Evolutionary conservation across 148 eudicot genomes (phyloP), one percentile per base, ranked within the genome.

Genomic region (Vaccinium corymbosum): DNA sequence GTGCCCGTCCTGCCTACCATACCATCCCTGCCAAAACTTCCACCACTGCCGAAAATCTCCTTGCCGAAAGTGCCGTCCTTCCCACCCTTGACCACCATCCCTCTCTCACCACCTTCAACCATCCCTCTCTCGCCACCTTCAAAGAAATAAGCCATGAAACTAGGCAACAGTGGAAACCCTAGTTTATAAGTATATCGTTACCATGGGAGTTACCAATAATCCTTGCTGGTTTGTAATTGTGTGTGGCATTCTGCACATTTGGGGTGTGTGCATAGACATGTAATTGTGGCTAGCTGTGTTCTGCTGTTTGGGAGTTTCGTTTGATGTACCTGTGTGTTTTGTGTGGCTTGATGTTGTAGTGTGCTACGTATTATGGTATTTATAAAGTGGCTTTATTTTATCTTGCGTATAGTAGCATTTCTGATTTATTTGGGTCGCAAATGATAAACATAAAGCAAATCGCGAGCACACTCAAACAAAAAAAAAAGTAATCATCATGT

Each of bases 41-140:
- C 76, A 15, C 9, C 55, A 55, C 6, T 82, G 19, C 68, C 79
- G 38, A 32, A 32, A 32, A n/a, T 72, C 27, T 16, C 35, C 49
- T 27, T 52, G 16, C 61, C 62, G 9, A 8, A 53, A 35, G 3
- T 32, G 50, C 53, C 70, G 35, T 0, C n/a, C 19, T 29, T 35
- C 76, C 55, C 77, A 15, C 71, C 76, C 22, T 4, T 50, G 20
- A 66, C 79, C 78, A 55, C 84, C 66, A 0, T 82, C 56, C 79
- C 79, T 16, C 5, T 74, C 29, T 1, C 83, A 25, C 83, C 83
- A 49, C 76, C 83, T 81, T 52, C 80, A 52, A 78, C 84, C 66
- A 0, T 82, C 56, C 79, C 79, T 16, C 5, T 74, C 29, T 1
- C 83, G 16, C 83, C 83, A 49, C 76, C 83, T 81, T 52, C 80